phyloP scores from a whole-genome alignment of 208 protist species.

The Wallacemonas sp. region DNA sequence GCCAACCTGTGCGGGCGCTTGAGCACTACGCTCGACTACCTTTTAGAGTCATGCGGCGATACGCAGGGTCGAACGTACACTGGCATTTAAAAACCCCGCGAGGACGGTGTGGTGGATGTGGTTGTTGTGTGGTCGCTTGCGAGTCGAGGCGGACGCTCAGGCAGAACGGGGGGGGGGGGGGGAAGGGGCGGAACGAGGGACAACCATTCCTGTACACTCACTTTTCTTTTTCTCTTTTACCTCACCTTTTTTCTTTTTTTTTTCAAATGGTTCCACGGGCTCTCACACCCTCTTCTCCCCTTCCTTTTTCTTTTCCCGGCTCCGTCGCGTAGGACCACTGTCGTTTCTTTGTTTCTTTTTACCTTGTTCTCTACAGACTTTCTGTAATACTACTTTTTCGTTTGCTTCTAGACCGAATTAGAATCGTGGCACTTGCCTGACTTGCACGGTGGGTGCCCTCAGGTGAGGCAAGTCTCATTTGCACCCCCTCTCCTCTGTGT shows the following conservation, averaged over 20 bases:
- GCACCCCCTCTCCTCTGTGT: no score
- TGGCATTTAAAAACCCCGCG: conserved; percentile 20
- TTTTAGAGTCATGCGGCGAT: conserved; percentile 69
- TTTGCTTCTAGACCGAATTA: neutral
- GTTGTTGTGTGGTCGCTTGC: no score
- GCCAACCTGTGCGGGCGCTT: conserved; percentile 69
- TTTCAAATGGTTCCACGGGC: neutral
- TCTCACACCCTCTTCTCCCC: neutral
- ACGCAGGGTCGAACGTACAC: conserved; percentile 29
- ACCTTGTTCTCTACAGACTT: no score
- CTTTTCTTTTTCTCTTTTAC: neutral
- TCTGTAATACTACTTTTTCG: conserved; percentile 5
- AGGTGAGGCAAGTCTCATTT: no score
- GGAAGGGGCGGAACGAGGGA: neutral
- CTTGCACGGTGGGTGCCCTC: no score
- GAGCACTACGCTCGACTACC: conserved; percentile 54
- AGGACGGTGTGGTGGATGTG: no score
- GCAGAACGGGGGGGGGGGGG: no score
- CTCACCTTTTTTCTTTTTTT: neutral
- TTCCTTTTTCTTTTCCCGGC: neutral
- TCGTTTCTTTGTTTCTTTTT: conserved; percentile 4
- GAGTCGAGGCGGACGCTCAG: no score
- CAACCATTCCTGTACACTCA: neutral
- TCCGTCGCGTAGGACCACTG: no score
- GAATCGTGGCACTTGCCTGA: neutral